Percentiles rank a stretch among this genome's conserved stretches.
Evolutionary conservation across 352 stramenopile genomes (phyloP).

Genomic region (Phytopythium litorale): DNA sequence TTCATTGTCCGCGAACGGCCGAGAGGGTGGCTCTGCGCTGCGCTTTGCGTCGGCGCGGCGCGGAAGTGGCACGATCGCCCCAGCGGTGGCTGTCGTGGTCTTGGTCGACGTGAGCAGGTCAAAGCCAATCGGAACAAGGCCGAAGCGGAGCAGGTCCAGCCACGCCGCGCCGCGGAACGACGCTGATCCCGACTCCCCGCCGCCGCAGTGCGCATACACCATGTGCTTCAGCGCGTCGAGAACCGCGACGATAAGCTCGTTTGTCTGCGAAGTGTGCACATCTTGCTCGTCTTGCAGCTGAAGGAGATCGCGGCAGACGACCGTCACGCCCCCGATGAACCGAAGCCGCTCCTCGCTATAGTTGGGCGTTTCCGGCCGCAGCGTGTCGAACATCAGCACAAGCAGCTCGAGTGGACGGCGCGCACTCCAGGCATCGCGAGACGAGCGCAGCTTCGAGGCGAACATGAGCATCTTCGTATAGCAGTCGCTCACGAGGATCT

Average conservation of each 20-base stretch:
- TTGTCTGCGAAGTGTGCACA: slow-evolving; percentile 12
- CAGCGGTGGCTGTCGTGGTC: neutral
- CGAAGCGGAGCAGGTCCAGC: slow-evolving; percentile 56
- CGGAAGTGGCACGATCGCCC: neutral
- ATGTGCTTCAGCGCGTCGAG: slow-evolving; percentile 55
- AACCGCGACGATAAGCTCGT: slow-evolving; percentile 36
- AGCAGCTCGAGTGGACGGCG: slow-evolving; percentile 47
- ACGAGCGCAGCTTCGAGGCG: slow-evolving; percentile 30
- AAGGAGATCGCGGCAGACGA: slow-evolving; percentile 46
- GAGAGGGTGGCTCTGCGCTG: neutral
- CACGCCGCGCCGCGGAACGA: slow-evolving; percentile 41
- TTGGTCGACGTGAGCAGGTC: slow-evolving; percentile 30
- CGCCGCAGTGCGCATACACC: slow-evolving; percentile 30
- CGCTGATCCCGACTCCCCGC: slow-evolving; percentile 10
- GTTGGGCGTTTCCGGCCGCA: slow-evolving; percentile 25
- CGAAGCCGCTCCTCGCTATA: slow-evolving; percentile 42
- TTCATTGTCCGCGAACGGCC: slow-evolving; percentile 29
- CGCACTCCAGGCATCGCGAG: slow-evolving; percentile 24
- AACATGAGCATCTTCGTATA: slow-evolving; percentile 69
- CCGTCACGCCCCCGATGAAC: slow-evolving; percentile 53
- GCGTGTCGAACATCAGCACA: slow-evolving; percentile 44
- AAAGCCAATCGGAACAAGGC: slow-evolving; percentile 51
- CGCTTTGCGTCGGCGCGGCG: neutral
- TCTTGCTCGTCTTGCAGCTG: slow-evolving; percentile 26
- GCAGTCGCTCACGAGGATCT: slow-evolving; percentile 53